These are phyloP conservation scores for Candida wancherniae DNA, from an alignment of 805 yeast species.

Conservation along the genomic window DNA sequence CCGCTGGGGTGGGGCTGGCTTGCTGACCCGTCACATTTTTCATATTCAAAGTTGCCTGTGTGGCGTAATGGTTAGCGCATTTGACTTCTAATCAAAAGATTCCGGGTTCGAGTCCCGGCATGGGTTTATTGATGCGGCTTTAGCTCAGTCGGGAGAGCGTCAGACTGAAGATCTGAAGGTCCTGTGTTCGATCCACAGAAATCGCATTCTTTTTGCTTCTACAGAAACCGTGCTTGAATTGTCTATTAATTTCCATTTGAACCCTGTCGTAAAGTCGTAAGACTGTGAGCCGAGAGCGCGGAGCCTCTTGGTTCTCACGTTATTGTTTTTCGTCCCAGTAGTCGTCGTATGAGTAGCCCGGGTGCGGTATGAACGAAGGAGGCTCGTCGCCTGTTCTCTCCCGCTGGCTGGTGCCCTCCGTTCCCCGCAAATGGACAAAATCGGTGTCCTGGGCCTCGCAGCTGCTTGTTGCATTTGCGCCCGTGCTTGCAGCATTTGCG, in stretches of 20 bases:
- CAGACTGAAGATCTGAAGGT: constrained; percentile 18
- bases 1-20: no score
- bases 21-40: no score
- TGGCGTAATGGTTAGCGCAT: constrained; percentile 20
- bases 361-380: constrained; percentile 42
- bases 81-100: constrained; percentile 16
- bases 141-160: constrained; percentile 29
- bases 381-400: constrained; percentile 18
- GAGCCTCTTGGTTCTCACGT: not conserved
- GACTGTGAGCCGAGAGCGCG: no score
- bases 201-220: constrained; percentile 23
- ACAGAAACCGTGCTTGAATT: no score
- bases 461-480: no score
- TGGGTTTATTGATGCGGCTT: constrained; percentile 10
- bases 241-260: no score
- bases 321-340: constrained; percentile 40
- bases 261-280: no score
- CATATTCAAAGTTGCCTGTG: no score
- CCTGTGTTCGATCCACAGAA: constrained; percentile 28
- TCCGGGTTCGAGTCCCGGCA: constrained; percentile 19
- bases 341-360: constrained; percentile 43
- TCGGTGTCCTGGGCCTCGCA: no score
- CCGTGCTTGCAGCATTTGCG: no score
- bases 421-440: no score
- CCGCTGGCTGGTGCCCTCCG: no score